Percentiles rank a stretch among this genome's conserved stretches.
phyloP scores from a whole-genome alignment of 2,329 filamentous ascomycete species.

The Ascochyta fabae region DNA sequence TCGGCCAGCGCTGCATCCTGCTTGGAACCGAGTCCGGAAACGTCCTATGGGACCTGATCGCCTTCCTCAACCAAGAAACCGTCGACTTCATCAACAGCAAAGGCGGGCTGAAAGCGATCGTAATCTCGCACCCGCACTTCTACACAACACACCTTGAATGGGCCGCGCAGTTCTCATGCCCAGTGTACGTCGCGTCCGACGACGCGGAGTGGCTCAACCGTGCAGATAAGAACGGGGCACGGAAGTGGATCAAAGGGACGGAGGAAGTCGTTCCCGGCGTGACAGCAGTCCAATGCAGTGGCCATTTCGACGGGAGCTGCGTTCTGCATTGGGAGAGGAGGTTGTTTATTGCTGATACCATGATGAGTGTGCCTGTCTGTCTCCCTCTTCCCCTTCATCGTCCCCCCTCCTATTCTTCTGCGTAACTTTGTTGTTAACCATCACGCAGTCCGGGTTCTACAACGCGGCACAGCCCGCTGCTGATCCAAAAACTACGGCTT shows the following conservation, averaged over 20 bases:
- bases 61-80: slow-evolving; percentile 71
- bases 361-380: slow-evolving; percentile 70
- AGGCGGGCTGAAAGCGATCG: slow-evolving; percentile 74
- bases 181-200: slow-evolving; percentile 70
- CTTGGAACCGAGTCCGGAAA: slow-evolving; percentile 69
- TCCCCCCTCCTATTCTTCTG: not conserved
- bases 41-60: slow-evolving; percentile 80
- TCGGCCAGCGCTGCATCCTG: slow-evolving; percentile 76
- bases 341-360: slow-evolving; percentile 78
- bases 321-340: slow-evolving; percentile 64
- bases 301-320: slow-evolving; percentile 79
- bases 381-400: not conserved
- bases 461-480: slow-evolving; percentile 51
- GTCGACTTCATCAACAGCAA: slow-evolving; percentile 62
- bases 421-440: not conserved
- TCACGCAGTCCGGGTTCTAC: slow-evolving; percentile 40
- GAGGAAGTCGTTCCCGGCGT: slow-evolving; percentile 57
- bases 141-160: slow-evolving; percentile 79
- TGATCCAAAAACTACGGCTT: slow-evolving; percentile 58
- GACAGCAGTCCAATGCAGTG: slow-evolving; percentile 72
- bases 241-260: slow-evolving; percentile 54
- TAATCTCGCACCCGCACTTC: slow-evolving; percentile 81
- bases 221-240: slow-evolving; percentile 50
- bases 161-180: slow-evolving; percentile 71
- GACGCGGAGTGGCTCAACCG: slow-evolving; percentile 70